Evolutionary conservation across 495 filamentous ascomycete genomes (phyloP).

Genomic region (Tuber magnatum): DNA sequence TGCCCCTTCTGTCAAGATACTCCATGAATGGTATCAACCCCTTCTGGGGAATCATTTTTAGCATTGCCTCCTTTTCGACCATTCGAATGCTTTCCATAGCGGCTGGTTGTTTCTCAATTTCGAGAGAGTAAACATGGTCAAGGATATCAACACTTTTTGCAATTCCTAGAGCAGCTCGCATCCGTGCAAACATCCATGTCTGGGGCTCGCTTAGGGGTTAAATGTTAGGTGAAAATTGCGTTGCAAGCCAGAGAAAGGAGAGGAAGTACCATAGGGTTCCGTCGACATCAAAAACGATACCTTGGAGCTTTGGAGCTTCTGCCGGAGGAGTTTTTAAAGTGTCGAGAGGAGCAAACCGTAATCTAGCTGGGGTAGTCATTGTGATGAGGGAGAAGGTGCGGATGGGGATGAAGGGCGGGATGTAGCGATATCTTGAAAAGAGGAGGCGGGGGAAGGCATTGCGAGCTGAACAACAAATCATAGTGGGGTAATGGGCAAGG

Average conservation of each 20-base stretch:
- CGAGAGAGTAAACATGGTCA: slow-evolving; percentile 71
- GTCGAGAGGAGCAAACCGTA: slow-evolving; percentile 50
- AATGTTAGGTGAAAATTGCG: slow-evolving; percentile 11
- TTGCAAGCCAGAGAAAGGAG: slow-evolving; percentile 12
- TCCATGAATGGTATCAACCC: slow-evolving; percentile 68
- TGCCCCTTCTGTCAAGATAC: slow-evolving; percentile 59
- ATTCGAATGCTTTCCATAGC: slow-evolving; percentile 66
- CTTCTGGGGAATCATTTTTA: slow-evolving; percentile 66
- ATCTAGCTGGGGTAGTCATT: slow-evolving; percentile 21
- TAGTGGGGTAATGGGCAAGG: neutral
- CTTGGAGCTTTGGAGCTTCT: slow-evolving; percentile 57
- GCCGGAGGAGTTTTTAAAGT: slow-evolving; percentile 34
- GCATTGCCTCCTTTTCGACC: slow-evolving; percentile 76
- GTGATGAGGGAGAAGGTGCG: neutral
- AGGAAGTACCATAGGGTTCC: slow-evolving; percentile 76
- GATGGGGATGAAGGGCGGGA: neutral
- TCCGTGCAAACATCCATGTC: slow-evolving; percentile 86
- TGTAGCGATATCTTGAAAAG: neutral
- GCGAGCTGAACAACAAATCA: neutral
- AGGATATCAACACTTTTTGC: slow-evolving; percentile 70
- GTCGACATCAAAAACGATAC: slow-evolving; percentile 91
- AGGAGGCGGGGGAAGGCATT: neutral
- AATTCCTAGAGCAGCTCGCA: slow-evolving; percentile 66
- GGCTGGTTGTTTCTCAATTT: slow-evolving; percentile 52
- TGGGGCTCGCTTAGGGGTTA: slow-evolving; percentile 61